These are phyloP conservation scores for Paecilomyces variotii DNA, from an alignment of 2,329 filamentous ascomycete genomes.

Conservation along the genomic window DNA sequence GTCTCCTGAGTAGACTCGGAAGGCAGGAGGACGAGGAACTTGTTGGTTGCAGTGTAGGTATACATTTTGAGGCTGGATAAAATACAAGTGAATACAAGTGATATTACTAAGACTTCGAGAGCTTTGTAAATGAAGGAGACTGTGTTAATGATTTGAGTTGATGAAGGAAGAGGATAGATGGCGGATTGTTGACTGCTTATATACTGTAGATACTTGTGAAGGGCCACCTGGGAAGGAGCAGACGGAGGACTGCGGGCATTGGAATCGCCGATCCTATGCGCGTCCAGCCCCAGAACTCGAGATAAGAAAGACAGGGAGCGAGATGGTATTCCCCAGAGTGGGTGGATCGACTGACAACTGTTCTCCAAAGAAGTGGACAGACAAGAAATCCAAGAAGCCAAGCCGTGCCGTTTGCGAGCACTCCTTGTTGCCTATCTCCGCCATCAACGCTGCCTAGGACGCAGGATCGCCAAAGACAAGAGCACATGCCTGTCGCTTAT, in stretches of 20 bases:
- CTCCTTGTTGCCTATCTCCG: background rate
- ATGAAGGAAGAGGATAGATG: background rate
- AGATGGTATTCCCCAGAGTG: background rate
- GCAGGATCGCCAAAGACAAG: background rate
- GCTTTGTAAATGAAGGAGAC: background rate
- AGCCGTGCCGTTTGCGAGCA: background rate
- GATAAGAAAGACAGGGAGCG: background rate
- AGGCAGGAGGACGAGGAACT: background rate
- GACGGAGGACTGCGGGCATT: background rate
- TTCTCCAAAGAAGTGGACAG: background rate
- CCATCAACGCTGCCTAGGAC: background rate
- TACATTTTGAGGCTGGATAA: background rate
- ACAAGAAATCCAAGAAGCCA: background rate
- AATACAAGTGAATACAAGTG: background rate
- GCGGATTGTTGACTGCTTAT: background rate
- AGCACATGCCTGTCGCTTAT: background rate
- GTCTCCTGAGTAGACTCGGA: background rate
- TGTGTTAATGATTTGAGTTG: background rate
- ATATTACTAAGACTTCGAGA: background rate
- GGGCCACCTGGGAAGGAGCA: background rate
- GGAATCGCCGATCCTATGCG: background rate
- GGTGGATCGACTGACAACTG: background rate
- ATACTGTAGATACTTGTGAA: background rate
- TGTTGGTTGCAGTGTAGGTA: background rate
- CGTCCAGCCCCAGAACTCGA: background rate